Evolutionary conservation across 352 stramenopile species (phyloP).

Genomic region (Halophytophthora polymorphica): DNA sequence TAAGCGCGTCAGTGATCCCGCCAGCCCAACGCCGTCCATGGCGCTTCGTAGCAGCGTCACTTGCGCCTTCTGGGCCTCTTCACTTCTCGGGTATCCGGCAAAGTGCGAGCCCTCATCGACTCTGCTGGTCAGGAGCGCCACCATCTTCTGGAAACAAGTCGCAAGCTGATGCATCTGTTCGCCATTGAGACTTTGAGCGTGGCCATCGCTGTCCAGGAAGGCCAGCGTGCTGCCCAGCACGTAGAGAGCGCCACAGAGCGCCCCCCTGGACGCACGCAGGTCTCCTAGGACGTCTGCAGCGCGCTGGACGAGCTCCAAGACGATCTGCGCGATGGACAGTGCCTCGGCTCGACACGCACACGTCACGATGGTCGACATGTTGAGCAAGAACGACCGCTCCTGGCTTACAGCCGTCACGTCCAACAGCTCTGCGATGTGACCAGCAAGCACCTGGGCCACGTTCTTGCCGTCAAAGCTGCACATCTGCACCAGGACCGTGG

Average conservation of each 20-base stretch:
- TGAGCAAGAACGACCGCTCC: constrained; percentile 32
- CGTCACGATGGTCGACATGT: constrained; percentile 33
- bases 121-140: constrained; percentile 18
- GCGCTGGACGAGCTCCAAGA: constrained; percentile 21
- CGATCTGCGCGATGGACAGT: constrained; percentile 15
- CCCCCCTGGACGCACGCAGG: constrained; percentile 1
- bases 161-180: constrained; percentile 24
- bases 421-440: constrained; percentile 20
- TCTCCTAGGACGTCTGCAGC: constrained; percentile 20
- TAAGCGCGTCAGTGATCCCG: constrained; percentile 27
- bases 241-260: constrained; percentile 27
- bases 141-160: constrained; percentile 28
- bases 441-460: constrained; percentile 25
- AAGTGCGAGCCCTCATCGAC: constrained; percentile 33
- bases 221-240: constrained; percentile 34
- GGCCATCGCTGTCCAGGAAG: constrained; percentile 13
- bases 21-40: constrained; percentile 38
- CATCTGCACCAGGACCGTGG: constrained; percentile 33
- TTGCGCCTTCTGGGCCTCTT: constrained; percentile 37
- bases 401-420: constrained; percentile 18
- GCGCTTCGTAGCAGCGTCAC: constrained; percentile 37
- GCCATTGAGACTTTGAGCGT: constrained; percentile 3
- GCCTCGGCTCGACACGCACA: constrained; percentile 15
- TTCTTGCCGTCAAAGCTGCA: constrained; percentile 22
- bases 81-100: constrained; percentile 29